These are phyloP conservation scores for Multifurca ochricompacta DNA, from an alignment of 768 basidiomycete species.

Conservation along the genomic window DNA sequence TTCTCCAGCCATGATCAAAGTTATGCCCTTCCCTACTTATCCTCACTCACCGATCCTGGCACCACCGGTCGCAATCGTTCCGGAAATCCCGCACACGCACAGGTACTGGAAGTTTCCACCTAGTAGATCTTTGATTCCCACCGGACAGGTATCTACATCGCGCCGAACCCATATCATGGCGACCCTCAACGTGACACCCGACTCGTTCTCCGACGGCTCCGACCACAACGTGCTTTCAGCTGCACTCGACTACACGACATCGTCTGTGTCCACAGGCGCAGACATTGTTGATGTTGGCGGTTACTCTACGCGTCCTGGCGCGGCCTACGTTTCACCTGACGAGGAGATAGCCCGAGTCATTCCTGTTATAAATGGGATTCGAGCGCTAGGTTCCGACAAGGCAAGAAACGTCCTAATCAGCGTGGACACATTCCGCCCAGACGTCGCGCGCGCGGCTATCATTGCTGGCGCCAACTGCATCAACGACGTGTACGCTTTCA, in stretches of 20 bases:
- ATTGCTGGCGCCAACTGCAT: slow-evolving; percentile 84
- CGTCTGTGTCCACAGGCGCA: slow-evolving; percentile 49
- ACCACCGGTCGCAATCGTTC: slow-evolving; percentile 18
- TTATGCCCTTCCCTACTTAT: slow-evolving; percentile 64
- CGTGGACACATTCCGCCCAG: slow-evolving; percentile 82
- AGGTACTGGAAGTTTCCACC: slow-evolving; percentile 43
- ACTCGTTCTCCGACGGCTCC: slow-evolving; percentile 92
- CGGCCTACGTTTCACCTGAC: slow-evolving; percentile 51
- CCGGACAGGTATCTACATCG: slow-evolving; percentile 19
- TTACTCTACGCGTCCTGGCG: slow-evolving; percentile 83
- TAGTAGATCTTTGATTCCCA: not conserved
- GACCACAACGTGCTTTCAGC: slow-evolving; percentile 41
- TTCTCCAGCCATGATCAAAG: slow-evolving; percentile 52
- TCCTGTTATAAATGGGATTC: slow-evolving; percentile 58
- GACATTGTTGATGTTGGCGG: slow-evolving; percentile 90
- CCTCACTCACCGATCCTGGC: slow-evolving; percentile 28
- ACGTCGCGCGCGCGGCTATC: slow-evolving; percentile 69
- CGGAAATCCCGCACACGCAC: slow-evolving; percentile 30
- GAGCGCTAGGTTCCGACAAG: slow-evolving; percentile 25
- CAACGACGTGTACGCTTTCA: slow-evolving; percentile 85
- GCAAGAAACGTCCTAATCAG: slow-evolving; percentile 48
- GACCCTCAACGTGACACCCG: slow-evolving; percentile 88
- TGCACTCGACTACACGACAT: slow-evolving; percentile 46
- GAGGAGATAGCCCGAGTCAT: slow-evolving; percentile 72
- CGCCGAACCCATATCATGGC: slow-evolving; percentile 73